Evolutionary conservation across 1,284 basidiomycete species (phyloP).

Genomic region (Fomitopsis schrenkii): DNA sequence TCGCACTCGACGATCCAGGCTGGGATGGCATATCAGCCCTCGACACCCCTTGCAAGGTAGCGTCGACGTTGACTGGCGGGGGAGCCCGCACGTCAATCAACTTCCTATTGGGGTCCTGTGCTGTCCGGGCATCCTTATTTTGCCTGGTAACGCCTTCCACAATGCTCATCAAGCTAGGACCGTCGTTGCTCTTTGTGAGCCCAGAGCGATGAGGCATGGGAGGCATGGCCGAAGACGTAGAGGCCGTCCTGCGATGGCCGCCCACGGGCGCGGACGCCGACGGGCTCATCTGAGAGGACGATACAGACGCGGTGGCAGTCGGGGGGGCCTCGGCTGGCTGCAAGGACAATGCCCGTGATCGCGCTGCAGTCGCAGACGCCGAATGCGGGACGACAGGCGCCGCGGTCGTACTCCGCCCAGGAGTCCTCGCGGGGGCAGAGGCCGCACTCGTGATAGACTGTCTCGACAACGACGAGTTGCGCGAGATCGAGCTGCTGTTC

Average conservation of each 20-base stretch:
- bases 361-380: slow-evolving; percentile 4
- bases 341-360: slow-evolving; percentile 16
- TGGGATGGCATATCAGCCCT: not conserved
- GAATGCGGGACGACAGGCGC: not conserved
- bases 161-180: slow-evolving; percentile 60
- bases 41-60: slow-evolving; percentile 8
- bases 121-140: slow-evolving; percentile 27
- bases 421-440: slow-evolving; percentile 17
- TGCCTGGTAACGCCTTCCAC: slow-evolving; percentile 54
- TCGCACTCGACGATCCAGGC: not conserved
- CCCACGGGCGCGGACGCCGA: not conserved
- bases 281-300: not conserved
- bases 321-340: slow-evolving; percentile 7
- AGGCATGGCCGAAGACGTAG: slow-evolving; percentile 9
- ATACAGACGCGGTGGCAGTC: not conserved
- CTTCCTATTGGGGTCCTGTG: slow-evolving; percentile 26
- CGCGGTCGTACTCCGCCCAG: not conserved
- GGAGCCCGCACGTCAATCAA: slow-evolving; percentile 37
- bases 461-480: slow-evolving; percentile 27
- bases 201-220: slow-evolving; percentile 5
- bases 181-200: slow-evolving; percentile 14
- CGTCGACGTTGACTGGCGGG: slow-evolving; percentile 18
- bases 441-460: slow-evolving; percentile 21
- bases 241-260: slow-evolving; percentile 14
- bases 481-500: slow-evolving; percentile 19